Base-by-base conservation (phyloP, 106 monocot genomes). In the Dendrobium chrysotoxum region DNA sequence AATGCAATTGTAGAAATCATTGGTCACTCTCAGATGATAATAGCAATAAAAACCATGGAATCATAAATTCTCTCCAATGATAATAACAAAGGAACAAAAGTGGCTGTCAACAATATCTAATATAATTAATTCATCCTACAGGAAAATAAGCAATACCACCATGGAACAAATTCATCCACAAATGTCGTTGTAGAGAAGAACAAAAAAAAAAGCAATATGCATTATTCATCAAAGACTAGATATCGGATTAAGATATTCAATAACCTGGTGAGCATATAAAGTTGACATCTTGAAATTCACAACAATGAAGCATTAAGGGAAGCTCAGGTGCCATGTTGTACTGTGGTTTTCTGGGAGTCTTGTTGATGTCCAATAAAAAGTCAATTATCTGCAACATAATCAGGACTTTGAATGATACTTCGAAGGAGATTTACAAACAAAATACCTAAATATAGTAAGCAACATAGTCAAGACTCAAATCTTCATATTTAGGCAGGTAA, bases 311-410 rank as follows among this genome's bases (percentile, higher is more conserved):
- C 77, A 99, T 84, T 79, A 99, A 83, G 47, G 98, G 95, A 84
- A 95, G 83, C 78, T 99, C 95, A 66, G 89, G 80, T 64, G 95
- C 98, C 91, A 99, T 95, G 45, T 46, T 82, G 58, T 93, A 99
- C 81, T 99, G 98, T 87, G 98, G 98, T 85, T 99, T 99, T 80
- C 91, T 99, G 38, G 81, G 85, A 81, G 86, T 86, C 83, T 83
- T 90, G 73, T 25, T 80, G 8, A 79, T 93, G 53, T 99, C 93
- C 85, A 99, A 76, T 70, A 99, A 84, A 44, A 84, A 81, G 84
- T 99, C 95, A 81, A 99, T 67, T 71, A 99, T 80, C 95, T 99
- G 71, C 53, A 89, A 54, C 54, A 86, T 8, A 35, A 70, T 10
- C 28, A 70, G 70, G 3, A 50, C 16, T 68, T 70, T 70, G 35